Conservation (phyloP, 345 rosid species). For the Dipteronia dyeriana region DNA sequence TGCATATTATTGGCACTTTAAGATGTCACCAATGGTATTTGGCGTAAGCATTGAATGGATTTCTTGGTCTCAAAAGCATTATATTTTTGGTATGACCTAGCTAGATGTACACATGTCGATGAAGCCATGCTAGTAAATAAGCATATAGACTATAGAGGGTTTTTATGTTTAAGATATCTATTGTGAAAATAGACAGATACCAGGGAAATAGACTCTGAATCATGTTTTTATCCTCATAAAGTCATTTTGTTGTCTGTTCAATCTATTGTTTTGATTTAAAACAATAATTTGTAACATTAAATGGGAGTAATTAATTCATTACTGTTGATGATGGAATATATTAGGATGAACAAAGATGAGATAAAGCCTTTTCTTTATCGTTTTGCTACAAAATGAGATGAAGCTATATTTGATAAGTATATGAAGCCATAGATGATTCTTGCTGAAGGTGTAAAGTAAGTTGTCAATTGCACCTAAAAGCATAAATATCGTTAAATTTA, state of each 20-base stretch:
- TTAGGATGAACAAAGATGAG: background rate
- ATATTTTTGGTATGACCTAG: background rate
- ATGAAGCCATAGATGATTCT: background rate
- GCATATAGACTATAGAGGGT: background rate
- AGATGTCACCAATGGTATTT: background rate
- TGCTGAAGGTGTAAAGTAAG: background rate
- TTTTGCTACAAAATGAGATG: background rate
- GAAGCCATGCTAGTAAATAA: background rate
- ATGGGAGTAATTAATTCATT: background rate
- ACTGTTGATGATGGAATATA: background rate
- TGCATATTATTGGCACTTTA: background rate
- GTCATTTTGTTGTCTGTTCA: background rate
- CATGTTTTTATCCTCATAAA: background rate
- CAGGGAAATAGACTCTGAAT: too few species aligned
- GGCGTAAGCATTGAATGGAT: background rate
- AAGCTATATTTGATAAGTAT: background rate
- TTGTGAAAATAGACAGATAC: background rate
- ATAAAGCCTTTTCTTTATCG: too few species aligned
- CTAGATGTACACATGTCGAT: background rate
- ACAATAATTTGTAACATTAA: background rate
- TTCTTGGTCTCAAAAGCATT: constrained; percentile 1
- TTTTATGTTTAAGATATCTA: background rate
- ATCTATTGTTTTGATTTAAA: background rate
- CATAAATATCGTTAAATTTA: background rate
- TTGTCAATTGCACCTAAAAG: background rate